A percentile compares a stretch with the other conserved stretches of the same genome.
Conservation (phyloP, 768 basidiomycete genomes). For the Lyophyllum atratum region DNA sequence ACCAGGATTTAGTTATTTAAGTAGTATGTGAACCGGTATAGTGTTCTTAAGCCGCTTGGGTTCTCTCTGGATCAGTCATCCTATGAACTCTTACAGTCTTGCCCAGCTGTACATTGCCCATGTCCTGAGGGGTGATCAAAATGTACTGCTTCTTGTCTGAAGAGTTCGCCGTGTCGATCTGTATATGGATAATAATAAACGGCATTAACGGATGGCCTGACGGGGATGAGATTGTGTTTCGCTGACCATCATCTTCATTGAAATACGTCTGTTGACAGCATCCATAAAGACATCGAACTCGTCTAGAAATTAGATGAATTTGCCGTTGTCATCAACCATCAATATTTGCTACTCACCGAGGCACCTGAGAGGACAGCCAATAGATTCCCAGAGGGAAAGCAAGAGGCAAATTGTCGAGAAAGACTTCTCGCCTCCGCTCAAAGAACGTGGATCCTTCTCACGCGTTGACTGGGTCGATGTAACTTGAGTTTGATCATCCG, state of each 20-base stretch:
- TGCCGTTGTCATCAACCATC: too few species aligned
- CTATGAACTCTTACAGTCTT: slow-evolving; percentile 71
- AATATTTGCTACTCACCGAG: slow-evolving; percentile 54
- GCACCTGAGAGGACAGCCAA: slow-evolving; percentile 91
- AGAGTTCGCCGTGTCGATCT: slow-evolving; percentile 89
- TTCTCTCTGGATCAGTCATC: slow-evolving; percentile 79
- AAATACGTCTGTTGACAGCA: slow-evolving; percentile 86
- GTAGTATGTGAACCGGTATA: neutral
- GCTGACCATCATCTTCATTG: slow-evolving; percentile 93
- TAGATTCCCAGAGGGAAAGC: slow-evolving; percentile 94
- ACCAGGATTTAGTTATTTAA: too few species aligned
- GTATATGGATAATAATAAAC: slow-evolving; percentile 2
- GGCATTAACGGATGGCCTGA: too few species aligned
- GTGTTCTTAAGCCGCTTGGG: neutral
- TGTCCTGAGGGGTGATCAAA: slow-evolving; percentile 94
- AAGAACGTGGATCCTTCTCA: slow-evolving; percentile 83
- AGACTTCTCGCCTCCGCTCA: slow-evolving; percentile 95
- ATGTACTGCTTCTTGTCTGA: slow-evolving; percentile 92
- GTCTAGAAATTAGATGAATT: slow-evolving; percentile 44
- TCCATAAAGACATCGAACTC: slow-evolving; percentile 99
- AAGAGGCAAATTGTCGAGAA: slow-evolving; percentile 95
- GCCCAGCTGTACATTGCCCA: slow-evolving; percentile 73
- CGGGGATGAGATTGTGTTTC: neutral
- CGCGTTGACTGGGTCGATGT: slow-evolving; percentile 54
- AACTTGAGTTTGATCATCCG: slow-evolving; percentile 73